Conservation (phyloP, 345 rosid species). For the Eucalyptus grandis region DNA sequence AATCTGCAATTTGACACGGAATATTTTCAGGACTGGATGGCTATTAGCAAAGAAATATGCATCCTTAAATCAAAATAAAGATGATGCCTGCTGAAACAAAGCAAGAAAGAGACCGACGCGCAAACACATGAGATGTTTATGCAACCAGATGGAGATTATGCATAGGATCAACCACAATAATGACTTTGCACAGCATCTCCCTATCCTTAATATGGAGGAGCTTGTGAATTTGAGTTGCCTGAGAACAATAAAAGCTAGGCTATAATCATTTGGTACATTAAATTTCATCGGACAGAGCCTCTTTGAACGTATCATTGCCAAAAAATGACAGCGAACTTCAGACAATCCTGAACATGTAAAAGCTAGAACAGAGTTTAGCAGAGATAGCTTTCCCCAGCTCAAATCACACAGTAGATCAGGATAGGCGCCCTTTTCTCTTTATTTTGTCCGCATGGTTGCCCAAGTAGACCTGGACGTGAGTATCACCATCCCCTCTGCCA, state of each 20-base stretch:
- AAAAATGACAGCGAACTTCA: background rate
- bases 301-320: background rate
- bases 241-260: background rate
- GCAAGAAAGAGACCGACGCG: background rate
- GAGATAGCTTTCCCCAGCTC: background rate
- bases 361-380: background rate
- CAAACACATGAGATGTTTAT: background rate
- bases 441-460: background rate
- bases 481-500: background rate
- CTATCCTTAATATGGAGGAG: background rate
- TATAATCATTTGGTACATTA: background rate
- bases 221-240: background rate
- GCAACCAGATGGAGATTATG: background rate
- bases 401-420: background rate
- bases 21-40: background rate
- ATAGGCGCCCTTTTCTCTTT: background rate
- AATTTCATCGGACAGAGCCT: background rate
- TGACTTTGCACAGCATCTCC: background rate
- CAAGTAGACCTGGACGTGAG: background rate
- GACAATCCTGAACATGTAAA: background rate
- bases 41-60: background rate
- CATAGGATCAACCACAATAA: background rate
- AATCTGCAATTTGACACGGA: background rate
- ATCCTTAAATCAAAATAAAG: background rate
- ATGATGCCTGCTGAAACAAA: background rate